Base-by-base conservation (phyloP, 148 eudicot genomes). In the Pharnaceum exiguum region DNA sequence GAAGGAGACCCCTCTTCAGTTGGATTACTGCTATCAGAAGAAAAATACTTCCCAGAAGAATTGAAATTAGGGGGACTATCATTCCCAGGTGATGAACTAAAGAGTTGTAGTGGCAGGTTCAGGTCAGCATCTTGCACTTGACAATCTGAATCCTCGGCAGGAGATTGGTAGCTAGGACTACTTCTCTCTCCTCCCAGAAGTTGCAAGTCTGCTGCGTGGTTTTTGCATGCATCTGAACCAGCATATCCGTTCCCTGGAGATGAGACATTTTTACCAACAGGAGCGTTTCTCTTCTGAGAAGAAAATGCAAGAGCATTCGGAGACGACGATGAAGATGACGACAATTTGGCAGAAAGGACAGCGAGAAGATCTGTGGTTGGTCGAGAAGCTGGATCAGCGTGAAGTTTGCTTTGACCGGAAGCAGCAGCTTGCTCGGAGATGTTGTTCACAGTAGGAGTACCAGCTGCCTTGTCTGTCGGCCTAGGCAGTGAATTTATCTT, bases 1-100 rank as follows among this genome's bases (percentile, higher is more conserved):
- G 74, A 55, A 19, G 65, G 74, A 25, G 74, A 63, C 58, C 74
- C 63, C 59, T 84, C 96, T 23, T 71, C 84, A 21, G 71, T 70
- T 43, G 82, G 96, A 58, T 82, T 84, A 62, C 91, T 82, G 67
- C 96, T 82, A 46, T 76, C 80, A 36, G 96, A 88, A 19, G 91
- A 88, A 56, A 77, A 73, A 67, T 78, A 88, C 49, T 71, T 87
- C 58, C 81, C 61, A 30, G 76, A 65, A 51, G 73, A 37, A 37
- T 71, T 63, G 46, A 73, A 40, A 49, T 84, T 74, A 25, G 77
- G 79, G 18, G 79, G 59, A 69, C 82, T 75, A 68, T 71, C 75
- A 31, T 65, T 62, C 67, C 76, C 86, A 11, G 85, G 84, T n/a
- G 88, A 79, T 44, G 91, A 71, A 75, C 69, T 75, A 71, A 82